A percentile compares a stretch with the other conserved stretches of the same genome.
phyloP scores from a whole-genome alignment of 1,284 basidiomycete species.

The Rhodotorula sp. region DNA sequence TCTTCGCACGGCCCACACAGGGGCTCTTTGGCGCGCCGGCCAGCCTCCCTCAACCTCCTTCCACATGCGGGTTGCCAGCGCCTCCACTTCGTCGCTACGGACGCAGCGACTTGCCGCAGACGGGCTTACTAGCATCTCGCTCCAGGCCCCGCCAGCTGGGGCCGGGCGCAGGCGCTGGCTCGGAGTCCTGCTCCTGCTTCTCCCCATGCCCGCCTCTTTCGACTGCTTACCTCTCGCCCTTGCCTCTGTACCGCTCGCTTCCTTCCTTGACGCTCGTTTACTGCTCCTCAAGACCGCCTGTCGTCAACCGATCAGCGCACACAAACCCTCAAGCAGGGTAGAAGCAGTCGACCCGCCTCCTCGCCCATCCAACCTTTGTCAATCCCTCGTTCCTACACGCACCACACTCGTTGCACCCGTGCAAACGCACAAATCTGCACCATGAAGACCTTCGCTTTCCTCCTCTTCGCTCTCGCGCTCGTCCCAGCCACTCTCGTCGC shows the following conservation, averaged over 20 bases:
- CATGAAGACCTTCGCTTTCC: no score
- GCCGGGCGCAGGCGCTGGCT: neutral
- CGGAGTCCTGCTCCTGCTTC: neutral
- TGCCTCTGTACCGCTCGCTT: neutral
- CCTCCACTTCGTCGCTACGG: neutral
- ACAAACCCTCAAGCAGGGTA: neutral
- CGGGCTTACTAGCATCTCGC: neutral
- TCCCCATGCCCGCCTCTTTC: neutral
- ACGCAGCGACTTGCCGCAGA: no score
- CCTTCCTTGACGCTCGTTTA: neutral
- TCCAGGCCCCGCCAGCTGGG: neutral
- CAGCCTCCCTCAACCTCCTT: neutral
- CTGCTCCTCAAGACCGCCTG: neutral
- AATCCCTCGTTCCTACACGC: neutral
- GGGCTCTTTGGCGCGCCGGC: no score
- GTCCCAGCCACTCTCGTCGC: neutral
- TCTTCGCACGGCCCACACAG: no score
- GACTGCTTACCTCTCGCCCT: no score
- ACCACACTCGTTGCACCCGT: no score
- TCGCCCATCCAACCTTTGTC: neutral
- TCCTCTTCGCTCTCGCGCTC: conserved; percentile 2
- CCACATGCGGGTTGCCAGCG: neutral
- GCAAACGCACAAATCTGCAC: no score
- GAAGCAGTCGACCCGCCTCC: neutral
- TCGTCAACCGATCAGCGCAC: neutral